Conservation (phyloP, 78 protist genomes). For the Anaeramoeba flamelloides region DNA sequence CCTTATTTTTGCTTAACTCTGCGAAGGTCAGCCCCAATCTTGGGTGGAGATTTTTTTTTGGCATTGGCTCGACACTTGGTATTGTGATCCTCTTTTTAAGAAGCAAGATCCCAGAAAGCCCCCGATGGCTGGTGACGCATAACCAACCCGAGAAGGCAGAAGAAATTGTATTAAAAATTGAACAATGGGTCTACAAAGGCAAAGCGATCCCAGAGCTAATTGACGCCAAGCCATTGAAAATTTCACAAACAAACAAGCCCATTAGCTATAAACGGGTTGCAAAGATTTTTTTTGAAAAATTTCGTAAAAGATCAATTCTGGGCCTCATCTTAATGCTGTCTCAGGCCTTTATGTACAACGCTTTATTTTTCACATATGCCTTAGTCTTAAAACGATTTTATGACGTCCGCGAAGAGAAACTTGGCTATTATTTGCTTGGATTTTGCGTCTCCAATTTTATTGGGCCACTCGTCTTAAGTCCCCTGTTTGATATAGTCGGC, state of each 20-base stretch:
- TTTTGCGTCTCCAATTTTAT: neutral
- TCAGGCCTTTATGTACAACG: neutral
- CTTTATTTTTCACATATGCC: neutral
- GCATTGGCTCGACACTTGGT: neutral
- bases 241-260: neutral
- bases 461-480: neutral
- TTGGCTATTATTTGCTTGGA: neutral
- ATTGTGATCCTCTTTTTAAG: neutral
- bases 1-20: neutral
- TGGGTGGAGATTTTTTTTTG: slow-evolving; percentile 1
- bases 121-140: neutral
- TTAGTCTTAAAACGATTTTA: neutral
- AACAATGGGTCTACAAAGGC: neutral
- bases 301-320: neutral
- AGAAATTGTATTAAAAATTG: neutral
- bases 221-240: neutral
- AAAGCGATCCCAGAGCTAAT: neutral
- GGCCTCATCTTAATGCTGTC: neutral
- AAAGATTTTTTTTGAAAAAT: neutral
- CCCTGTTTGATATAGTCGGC: neutral
- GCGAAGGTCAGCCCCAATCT: neutral
- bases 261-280: neutral
- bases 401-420: neutral
- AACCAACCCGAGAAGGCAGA: neutral
- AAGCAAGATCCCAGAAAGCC: neutral